Base-by-base conservation (phyloP, 352 stramenopile species). In the Globisporangium camurandrum region DNA sequence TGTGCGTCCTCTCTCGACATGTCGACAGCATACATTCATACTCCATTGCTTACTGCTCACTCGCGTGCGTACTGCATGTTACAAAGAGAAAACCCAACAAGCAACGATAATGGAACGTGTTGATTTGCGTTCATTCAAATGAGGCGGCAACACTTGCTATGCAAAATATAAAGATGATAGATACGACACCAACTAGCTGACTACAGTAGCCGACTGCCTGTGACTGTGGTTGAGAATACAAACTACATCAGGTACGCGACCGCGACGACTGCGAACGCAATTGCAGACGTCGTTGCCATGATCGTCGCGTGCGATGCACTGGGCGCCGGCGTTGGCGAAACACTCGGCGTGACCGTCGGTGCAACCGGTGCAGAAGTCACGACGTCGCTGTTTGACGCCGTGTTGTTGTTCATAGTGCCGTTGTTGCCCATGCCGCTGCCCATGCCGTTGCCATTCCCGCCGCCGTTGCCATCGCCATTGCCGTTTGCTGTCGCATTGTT, bases 361-460 rank as follows among this genome's bases (percentile, higher is more conserved):
- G 45, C 36, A 4, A 36, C 24, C 6, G 52, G 52, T 16, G 45
- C 36, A 4, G 44, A 26, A 2, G 49, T 44, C 26, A 38, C 43
- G 28, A 28, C 17, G 9, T 26, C 17, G 28, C 19, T 33, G 22
- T 19, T 56, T 3, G 36, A 41, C 40, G 49, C 16, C 26, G 17
- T 37, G 27, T 27, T 43, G 4, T 19, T 37, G 19, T 27, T 43
- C 11, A 11, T 34, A 17, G 3, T 23, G n/a, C 19, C 24, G 12
- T 34, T 27, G 17, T 20, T 22, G n/a, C 36, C 16, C 10, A 23
- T 20, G 26, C n/a, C 22, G 36, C 33, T 28, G 43, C 38, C 39
- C 26, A 23, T 41, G 10, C 28, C 54, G 31, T 30, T 50, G 36
- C 48, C n/a, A n/a, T 56, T 44, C 24, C 64, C 23, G 51, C 57